These are phyloP conservation scores for Neurospora tetrasperma DNA, from an alignment of 495 filamentous ascomycete genomes.

Conservation along the genomic window DNA sequence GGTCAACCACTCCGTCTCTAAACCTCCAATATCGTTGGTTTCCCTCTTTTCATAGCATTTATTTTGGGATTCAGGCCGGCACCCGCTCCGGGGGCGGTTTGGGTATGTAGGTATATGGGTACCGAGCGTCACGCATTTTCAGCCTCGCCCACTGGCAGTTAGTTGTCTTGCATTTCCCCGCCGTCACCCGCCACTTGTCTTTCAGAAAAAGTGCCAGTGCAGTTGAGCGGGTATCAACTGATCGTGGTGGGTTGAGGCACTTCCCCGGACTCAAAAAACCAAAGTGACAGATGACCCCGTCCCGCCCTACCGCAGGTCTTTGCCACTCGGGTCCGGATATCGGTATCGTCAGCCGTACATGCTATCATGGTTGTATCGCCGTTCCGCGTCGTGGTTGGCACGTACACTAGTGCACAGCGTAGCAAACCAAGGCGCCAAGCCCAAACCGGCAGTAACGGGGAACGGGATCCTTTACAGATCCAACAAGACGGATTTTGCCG, in stretches of 20 bases:
- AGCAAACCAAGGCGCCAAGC: not conserved
- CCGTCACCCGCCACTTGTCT: not conserved
- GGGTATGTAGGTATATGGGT: not conserved
- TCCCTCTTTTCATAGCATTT: not conserved
- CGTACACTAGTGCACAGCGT: not conserved
- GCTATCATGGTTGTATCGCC: not conserved
- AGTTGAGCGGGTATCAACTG: not conserved
- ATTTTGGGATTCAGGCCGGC: not conserved
- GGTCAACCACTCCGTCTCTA: not conserved
- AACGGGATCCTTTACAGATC: not conserved
- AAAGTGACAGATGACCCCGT: conserved; percentile 1
- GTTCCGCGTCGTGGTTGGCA: not conserved
- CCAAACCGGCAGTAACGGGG: not conserved
- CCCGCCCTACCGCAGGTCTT: not conserved
- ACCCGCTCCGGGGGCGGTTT: not conserved
- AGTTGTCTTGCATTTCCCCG: not conserved
- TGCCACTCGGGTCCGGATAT: not conserved
- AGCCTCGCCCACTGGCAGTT: not conserved
- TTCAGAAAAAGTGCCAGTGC: not conserved
- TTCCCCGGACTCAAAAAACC: not conserved
- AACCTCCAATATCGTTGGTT: not conserved
- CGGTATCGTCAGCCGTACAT: not conserved
- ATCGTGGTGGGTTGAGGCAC: not conserved
- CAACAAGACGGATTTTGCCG: not conserved
- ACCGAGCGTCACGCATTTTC: not conserved